phyloP scores from a whole-genome alignment of 768 basidiomycete genomes.

The Tubosaeta sp. region DNA sequence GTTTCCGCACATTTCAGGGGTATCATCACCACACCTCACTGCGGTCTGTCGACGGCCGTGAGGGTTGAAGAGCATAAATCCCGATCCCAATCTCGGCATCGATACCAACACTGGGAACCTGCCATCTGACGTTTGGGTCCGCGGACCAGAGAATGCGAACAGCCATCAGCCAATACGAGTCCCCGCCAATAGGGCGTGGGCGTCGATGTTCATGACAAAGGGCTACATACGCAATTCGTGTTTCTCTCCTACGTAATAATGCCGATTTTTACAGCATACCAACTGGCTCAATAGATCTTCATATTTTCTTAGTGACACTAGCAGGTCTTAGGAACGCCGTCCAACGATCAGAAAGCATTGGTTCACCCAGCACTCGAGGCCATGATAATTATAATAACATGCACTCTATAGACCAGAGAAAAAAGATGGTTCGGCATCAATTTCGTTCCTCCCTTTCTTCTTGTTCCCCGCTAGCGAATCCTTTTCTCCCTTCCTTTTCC shows the following conservation, averaged over 20 bases:
- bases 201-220: background rate
- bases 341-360: background rate
- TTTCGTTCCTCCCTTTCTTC: conserved; percentile 58
- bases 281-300: too few species aligned
- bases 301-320: too few species aligned
- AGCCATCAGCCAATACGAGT: background rate
- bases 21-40: background rate
- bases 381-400: background rate
- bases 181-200: background rate
- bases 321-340: background rate
- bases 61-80: background rate
- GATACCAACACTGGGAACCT: background rate
- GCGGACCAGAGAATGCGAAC: background rate
- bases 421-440: conserved; percentile 57
- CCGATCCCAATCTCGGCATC: background rate
- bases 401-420: conserved; percentile 56
- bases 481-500: conserved; percentile 54
- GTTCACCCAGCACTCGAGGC: background rate
- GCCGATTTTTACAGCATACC: background rate
- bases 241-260: background rate
- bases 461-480: conserved; percentile 45
- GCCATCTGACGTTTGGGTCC: background rate
- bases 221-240: background rate
- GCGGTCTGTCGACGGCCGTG: background rate
- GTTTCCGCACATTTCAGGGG: background rate